A percentile compares a stretch with the other conserved stretches of the same genome.
These are phyloP conservation scores for Penicillium salamii DNA, from an alignment of 495 filamentous ascomycete species.

Conservation along the genomic window DNA sequence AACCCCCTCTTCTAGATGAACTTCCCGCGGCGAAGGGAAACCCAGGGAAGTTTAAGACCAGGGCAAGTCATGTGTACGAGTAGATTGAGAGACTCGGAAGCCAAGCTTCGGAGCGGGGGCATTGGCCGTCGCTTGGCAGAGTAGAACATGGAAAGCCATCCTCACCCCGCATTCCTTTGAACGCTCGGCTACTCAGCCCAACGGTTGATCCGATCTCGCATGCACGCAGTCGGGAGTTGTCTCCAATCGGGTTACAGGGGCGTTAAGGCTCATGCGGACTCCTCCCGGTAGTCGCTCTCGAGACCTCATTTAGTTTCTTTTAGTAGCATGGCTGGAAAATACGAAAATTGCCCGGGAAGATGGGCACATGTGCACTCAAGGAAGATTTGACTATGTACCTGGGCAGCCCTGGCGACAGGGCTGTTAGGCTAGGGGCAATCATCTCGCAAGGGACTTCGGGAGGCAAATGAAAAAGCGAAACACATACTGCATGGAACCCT, in stretches of 20 bases:
- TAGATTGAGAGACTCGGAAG: neutral
- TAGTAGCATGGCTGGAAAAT: too few relatives aligned
- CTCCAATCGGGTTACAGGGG: neutral
- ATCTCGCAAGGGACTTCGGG: too few relatives aligned
- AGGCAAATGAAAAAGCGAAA: too few relatives aligned
- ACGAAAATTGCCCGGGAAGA: too few relatives aligned
- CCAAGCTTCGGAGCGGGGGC: constrained; percentile 2
- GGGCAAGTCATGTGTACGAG: neutral
- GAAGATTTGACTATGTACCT: too few relatives aligned
- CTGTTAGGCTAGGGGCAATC: too few relatives aligned
- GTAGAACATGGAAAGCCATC: neutral
- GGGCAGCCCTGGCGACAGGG: too few relatives aligned
- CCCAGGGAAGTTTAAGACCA: neutral
- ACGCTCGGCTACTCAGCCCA: neutral
- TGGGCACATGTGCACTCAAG: too few relatives aligned
- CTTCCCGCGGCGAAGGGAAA: neutral
- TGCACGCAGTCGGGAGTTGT: neutral
- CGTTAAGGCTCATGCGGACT: neutral
- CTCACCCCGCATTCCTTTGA: neutral
- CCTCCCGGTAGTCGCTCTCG: too few relatives aligned
- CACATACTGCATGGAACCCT: too few relatives aligned
- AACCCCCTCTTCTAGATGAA: neutral
- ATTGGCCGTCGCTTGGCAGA: neutral
- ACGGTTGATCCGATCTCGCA: neutral
- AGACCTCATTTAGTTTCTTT: too few relatives aligned